These are phyloP conservation scores for Tilletiopsis washingtonensis DNA, from an alignment of 1,284 basidiomycete genomes.

Conservation along the genomic window DNA sequence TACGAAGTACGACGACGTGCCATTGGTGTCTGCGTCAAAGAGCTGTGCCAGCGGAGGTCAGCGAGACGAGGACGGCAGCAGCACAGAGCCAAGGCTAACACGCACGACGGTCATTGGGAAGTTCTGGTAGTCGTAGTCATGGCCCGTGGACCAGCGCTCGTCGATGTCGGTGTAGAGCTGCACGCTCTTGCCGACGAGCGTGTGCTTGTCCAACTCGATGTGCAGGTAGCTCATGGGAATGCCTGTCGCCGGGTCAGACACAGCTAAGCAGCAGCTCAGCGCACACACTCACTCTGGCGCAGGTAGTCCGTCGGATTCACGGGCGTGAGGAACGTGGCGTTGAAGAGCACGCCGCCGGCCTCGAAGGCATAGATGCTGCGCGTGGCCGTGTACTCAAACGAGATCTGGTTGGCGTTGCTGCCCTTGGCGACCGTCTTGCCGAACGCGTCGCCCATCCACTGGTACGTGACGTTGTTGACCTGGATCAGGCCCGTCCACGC, in stretches of 20 bases:
- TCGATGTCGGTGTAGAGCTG: slow-evolving; percentile 38
- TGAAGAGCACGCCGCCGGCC: slow-evolving; percentile 35
- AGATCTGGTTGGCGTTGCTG: slow-evolving; percentile 30
- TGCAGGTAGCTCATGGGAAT: slow-evolving; percentile 42
- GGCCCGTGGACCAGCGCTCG: slow-evolving; percentile 41
- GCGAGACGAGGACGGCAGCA: too few species aligned
- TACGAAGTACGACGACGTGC: slow-evolving; percentile 30
- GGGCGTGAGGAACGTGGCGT: slow-evolving; percentile 42
- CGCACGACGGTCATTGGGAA: slow-evolving; percentile 7
- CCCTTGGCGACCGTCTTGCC: slow-evolving; percentile 31
- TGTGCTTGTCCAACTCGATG: slow-evolving; percentile 25
- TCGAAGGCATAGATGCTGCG: slow-evolving; percentile 40
- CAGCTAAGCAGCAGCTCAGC: neutral
- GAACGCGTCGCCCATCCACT: slow-evolving; percentile 42
- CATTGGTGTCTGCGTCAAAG: slow-evolving; percentile 21
- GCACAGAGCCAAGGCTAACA: neutral
- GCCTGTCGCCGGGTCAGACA: too few species aligned
- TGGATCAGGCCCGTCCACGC: slow-evolving; percentile 38
- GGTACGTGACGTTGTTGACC: slow-evolving; percentile 32
- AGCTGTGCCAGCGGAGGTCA: too few species aligned
- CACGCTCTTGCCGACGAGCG: slow-evolving; percentile 19
- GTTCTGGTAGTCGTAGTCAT: slow-evolving; percentile 39
- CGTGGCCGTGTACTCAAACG: slow-evolving; percentile 38
- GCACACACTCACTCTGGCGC: slow-evolving; percentile 23
- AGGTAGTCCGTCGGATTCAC: slow-evolving; percentile 39